Evolutionary conservation across 495 filamentous ascomycete genomes (phyloP), one percentile per base, ranked within the genome.

Genomic region (Mytilinidion resinicola): DNA sequence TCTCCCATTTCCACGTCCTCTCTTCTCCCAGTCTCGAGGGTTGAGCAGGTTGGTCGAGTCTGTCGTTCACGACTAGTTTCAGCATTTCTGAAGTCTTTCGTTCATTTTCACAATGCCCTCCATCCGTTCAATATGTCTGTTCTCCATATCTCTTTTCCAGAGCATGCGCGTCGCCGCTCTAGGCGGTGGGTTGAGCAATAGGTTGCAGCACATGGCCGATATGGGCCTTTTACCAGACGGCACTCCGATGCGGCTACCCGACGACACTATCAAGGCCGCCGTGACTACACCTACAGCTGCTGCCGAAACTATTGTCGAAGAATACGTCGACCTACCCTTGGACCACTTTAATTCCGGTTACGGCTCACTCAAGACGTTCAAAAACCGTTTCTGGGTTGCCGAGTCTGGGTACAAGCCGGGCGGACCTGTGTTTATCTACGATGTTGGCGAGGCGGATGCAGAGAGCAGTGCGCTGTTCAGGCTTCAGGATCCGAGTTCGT

Each of bases 371-470:
- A 76, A 76, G 1, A 78, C 72, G 0, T 84, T 82, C 53, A 17
- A 65, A 15, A 83, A 83, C 62, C 74, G 81, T 0, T 83, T 74
- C 60, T 84, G 79, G 79, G 80, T 83, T 1, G 69, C 67, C 14
- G 76, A 78, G 6, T 55, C 70, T 4, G 76, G 70, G 51, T 84
- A 81, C 59, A 58, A 69, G 20, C 61, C 74, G 1, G 80, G 80
- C 41, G 78, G 77, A 0, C 81, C 81, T 0, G 72, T 84, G 12
- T 72, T 84, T 48, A 55, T 82, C 4, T 80, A 77, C 39, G 80
- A 82, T 66, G 73, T 63, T 7, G 80, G 80, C 9, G 80, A 82
- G 63, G 46, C 68, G 0, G 56, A 64, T 41, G 80, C 73, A 1
- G 69, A 73, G 42, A 33, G 15, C 0, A 61, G 56, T 56, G 53